These are phyloP conservation scores for Fomitiporia mediterranea DNA, from an alignment of 1,284 basidiomycete genomes.

Conservation along the genomic window DNA sequence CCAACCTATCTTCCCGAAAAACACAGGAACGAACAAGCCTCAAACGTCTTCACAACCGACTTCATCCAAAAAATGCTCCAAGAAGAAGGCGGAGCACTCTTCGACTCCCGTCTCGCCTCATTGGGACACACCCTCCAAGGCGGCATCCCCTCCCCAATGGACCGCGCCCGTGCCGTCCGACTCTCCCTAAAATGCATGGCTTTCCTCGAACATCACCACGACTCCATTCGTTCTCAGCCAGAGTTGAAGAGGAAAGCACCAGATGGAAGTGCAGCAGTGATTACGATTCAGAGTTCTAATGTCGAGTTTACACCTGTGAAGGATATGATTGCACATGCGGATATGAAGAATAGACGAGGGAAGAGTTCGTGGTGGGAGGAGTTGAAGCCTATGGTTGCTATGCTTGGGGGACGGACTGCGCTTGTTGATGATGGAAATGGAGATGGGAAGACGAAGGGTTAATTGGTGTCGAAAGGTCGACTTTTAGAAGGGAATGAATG, in stretches of 20 bases:
- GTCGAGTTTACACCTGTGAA: constrained; percentile 81
- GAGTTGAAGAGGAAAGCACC: constrained; percentile 47
- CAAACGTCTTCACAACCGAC: constrained; percentile 87
- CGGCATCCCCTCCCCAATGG: constrained; percentile 89
- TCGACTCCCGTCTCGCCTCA: constrained; percentile 90
- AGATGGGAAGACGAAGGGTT: neutral
- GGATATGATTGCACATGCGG: constrained; percentile 82
- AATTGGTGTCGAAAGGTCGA: neutral
- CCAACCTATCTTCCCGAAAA: neutral
- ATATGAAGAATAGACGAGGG: constrained; percentile 87
- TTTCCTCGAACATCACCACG: constrained; percentile 85
- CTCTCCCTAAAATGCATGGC: constrained; percentile 90
- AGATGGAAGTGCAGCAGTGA: constrained; percentile 78
- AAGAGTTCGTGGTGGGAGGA: constrained; percentile 80
- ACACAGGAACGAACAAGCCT: constrained; percentile 80
- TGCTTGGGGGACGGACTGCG: constrained; percentile 38
- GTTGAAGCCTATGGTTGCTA: constrained; percentile 68
- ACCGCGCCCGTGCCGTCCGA: constrained; percentile 87
- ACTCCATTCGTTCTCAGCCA: constrained; percentile 41
- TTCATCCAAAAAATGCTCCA: constrained; percentile 92
- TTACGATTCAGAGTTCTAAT: constrained; percentile 81
- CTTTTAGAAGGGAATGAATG: neutral
- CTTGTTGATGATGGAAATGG: constrained; percentile 12
- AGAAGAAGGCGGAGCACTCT: constrained; percentile 88
- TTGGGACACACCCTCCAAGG: constrained; percentile 97